Base-by-base conservation (phyloP, 768 basidiomycete genomes). In the Leccinum imitatum region DNA sequence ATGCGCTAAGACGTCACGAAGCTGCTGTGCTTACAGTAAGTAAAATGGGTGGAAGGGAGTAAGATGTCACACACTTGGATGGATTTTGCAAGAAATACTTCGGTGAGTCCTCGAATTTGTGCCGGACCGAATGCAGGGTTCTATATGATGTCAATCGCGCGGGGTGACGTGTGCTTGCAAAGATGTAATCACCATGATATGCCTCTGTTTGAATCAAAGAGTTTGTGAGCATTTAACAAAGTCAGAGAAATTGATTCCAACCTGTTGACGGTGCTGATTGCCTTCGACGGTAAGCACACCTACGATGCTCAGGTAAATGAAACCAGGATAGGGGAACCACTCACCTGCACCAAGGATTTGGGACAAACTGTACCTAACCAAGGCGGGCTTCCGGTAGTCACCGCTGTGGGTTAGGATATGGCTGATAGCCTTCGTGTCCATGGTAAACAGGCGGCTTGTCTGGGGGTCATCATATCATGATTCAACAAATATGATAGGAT, bases 51-150 rank as follows among this genome's bases (percentile, higher is more conserved):
- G 25, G 6, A 48, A 11, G 8, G 3, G 23, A 21, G 11, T 19
- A 14, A 3, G 50, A 21, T 10, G 15, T 44, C 3, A 17, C 62
- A 31, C 65, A 84, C 86, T 69, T 82, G 72, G 0, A 79, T 63
- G 0, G 86, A 74, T 67, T 87, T 87, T 9, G 80, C 79, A 2
- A 83, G 59, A 58, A 87, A 87, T 9, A 85, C 81, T 15, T 77
- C 77, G 0, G 83, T 84, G 15, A 87, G 67, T 52, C 81, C 81
- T 3, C 85, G 76, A 41, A 87, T 79, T 64, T 86, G 84, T 5
- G 81, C 71, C 4, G 78, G 76, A 1, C 85, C 84, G 65, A 89
- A 88, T 0, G 86, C 85, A 19, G 86, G 86, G 62, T 87, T 87
- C 86, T 78, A 19, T 25, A 46, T 13, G 47, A 41, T 2, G 19